Evolutionary conservation across 805 yeast species (phyloP).

Genomic region (Alloascoidea hylecoeti): DNA sequence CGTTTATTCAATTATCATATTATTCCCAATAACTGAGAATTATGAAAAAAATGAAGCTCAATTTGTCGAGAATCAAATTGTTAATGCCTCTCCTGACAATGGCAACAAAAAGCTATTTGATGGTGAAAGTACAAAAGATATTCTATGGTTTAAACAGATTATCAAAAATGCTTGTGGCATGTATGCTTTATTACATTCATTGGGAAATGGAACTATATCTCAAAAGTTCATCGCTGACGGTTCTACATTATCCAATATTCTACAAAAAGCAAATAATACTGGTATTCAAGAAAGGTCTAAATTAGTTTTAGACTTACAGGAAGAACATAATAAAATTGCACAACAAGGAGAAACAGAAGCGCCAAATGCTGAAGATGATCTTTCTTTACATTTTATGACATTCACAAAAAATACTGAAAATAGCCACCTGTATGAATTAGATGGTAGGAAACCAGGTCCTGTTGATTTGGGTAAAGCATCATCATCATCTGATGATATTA

Average conservation of each 20-base stretch:
- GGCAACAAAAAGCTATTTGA: slow-evolving; percentile 15
- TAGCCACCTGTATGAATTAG: slow-evolving; percentile 65
- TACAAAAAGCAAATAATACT: slow-evolving; percentile 12
- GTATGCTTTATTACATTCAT: slow-evolving; percentile 67
- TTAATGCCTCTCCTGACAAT: slow-evolving; percentile 10
- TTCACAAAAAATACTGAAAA: slow-evolving; percentile 40
- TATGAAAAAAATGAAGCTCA: slow-evolving; percentile 37
- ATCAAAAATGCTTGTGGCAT: slow-evolving; percentile 88
- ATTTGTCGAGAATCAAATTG: slow-evolving; percentile 24
- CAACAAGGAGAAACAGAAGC: slow-evolving; percentile 20
- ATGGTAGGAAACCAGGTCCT: slow-evolving; percentile 78
- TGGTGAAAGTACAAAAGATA: slow-evolving; percentile 13
- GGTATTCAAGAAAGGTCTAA: slow-evolving; percentile 21
- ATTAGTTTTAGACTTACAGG: slow-evolving; percentile 32
- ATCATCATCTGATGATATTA: slow-evolving; percentile 27
- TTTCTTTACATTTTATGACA: slow-evolving; percentile 66
- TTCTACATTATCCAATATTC: slow-evolving; percentile 13
- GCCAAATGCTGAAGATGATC: slow-evolving; percentile 25
- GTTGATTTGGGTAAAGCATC: slow-evolving; percentile 34
- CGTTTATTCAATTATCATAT: slow-evolving; percentile 52
- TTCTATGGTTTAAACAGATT: slow-evolving; percentile 77
- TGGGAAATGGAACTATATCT: slow-evolving; percentile 21
- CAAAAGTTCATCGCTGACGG: slow-evolving; percentile 14
- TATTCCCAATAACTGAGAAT: slow-evolving; percentile 62
- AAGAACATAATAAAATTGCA: slow-evolving; percentile 22